These are phyloP conservation scores for Lentithecium fluviatile DNA, from an alignment of 495 filamentous ascomycete genomes.

Conservation along the genomic window DNA sequence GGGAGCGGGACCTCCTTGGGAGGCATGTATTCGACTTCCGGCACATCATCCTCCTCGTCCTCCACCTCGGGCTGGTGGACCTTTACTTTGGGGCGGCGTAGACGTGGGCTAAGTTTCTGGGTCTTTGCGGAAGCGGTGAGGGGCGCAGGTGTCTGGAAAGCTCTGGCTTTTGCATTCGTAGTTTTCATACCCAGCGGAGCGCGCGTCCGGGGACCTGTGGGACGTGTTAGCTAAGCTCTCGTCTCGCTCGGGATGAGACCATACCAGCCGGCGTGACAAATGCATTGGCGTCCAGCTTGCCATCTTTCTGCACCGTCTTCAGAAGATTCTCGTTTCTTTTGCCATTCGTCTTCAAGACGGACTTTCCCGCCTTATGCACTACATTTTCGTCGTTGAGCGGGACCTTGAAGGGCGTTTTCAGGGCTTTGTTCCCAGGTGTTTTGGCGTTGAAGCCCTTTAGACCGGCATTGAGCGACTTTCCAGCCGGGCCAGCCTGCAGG, in stretches of 20 bases:
- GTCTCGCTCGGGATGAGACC: slow-evolving; percentile 17
- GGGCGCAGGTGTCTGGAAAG: slow-evolving; percentile 62
- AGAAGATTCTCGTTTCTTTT: slow-evolving; percentile 66
- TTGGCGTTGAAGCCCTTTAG: slow-evolving; percentile 65
- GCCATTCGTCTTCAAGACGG: slow-evolving; percentile 56
- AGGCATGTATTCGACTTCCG: slow-evolving; percentile 75
- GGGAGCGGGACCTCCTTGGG: slow-evolving; percentile 64
- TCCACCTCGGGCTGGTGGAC: slow-evolving; percentile 48
- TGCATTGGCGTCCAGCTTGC: slow-evolving; percentile 56
- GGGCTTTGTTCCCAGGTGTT: slow-evolving; percentile 71
- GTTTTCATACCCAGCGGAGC: slow-evolving; percentile 91
- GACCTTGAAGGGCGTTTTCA: slow-evolving; percentile 82
- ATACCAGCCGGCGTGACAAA: slow-evolving; percentile 85
- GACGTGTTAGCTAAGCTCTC: slow-evolving; percentile 6
- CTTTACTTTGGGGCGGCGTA: slow-evolving; percentile 48
- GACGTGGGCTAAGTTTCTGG: slow-evolving; percentile 53
- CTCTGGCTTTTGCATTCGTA: slow-evolving; percentile 84
- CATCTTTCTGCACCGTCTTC: slow-evolving; percentile 59
- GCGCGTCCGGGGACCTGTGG: slow-evolving; percentile 63
- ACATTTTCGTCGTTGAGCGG: slow-evolving; percentile 86
- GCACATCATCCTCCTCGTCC: slow-evolving; percentile 61
- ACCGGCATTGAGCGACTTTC: slow-evolving; percentile 74
- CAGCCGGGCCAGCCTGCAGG: slow-evolving; percentile 72
- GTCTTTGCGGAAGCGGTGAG: slow-evolving; percentile 47
- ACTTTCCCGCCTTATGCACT: slow-evolving; percentile 62